Evolutionary conservation across 495 filamentous ascomycete genomes (phyloP).

Genomic region (Echria macrotheca): DNA sequence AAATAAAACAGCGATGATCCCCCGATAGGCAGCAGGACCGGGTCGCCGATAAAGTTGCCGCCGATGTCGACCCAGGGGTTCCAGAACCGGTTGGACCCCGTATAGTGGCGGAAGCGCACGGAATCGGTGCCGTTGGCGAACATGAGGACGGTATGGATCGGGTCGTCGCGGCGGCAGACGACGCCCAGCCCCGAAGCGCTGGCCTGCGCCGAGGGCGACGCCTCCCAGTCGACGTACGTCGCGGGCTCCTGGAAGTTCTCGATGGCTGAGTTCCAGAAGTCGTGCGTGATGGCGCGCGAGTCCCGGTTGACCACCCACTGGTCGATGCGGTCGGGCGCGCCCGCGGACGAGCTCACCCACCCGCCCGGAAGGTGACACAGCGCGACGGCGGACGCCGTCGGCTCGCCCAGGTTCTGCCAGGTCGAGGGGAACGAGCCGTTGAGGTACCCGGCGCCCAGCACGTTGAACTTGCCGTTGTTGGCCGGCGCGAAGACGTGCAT

Average conservation of each 20-base stretch:
- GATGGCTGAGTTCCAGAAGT: constrained; percentile 1
- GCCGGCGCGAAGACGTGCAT: constrained; percentile 4
- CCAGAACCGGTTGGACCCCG: not conserved
- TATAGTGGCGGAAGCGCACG: not conserved
- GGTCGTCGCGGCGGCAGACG: not conserved
- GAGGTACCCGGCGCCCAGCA: not conserved
- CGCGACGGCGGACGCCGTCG: not conserved
- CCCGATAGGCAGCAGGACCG: not conserved
- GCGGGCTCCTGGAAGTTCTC: constrained; percentile 1
- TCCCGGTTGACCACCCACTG: constrained; percentile 8
- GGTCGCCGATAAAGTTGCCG: not conserved
- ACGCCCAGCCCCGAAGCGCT: not conserved
- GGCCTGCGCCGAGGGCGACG: not conserved
- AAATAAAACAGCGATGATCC: not conserved
- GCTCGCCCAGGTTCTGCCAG: constrained; percentile 8
- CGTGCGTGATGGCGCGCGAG: not conserved
- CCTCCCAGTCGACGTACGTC: not conserved
- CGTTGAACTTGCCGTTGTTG: not conserved
- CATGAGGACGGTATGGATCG: not conserved
- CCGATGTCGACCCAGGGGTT: constrained; percentile 2
- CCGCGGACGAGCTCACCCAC: not conserved
- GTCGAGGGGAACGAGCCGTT: not conserved
- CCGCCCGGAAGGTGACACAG: constrained; percentile 6
- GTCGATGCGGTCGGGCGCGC: constrained; percentile 2
- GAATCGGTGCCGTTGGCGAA: not conserved